Evolutionary conservation across 768 basidiomycete genomes (phyloP), one percentile per base, ranked within the genome.

Genomic region (Calocybe gangraenosa): DNA sequence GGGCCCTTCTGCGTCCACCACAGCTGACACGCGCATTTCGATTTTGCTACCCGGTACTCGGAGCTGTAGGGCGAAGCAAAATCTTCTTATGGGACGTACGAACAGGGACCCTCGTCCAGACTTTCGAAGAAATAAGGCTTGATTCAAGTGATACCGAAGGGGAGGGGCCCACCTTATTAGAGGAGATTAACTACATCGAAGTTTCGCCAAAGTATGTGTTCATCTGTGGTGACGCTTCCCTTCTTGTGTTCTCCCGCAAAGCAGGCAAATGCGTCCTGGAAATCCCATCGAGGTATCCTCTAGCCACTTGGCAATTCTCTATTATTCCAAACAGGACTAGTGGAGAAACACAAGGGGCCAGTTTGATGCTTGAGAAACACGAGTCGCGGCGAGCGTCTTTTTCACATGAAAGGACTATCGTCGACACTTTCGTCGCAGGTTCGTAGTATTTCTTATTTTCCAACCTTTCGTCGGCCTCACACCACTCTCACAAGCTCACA

Each of bases 71-170:
- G 1, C 21, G 49, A 13, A 56, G 63, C 14, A 60, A 59, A 28
- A 79, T 79, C 0, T 85, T 73, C 49, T 46, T 89, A 2, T 88
- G 78, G 74, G 78, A 91, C 52, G 65, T 89, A 18, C 69, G 70
- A 2, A 71, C 75, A 0, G 77, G 74, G 0, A 50, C 61, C 17
- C 51, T 80, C 11, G 57, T 76, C 1, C 75, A 82, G 57, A 70
- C 68, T 5, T 68, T 86, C 25, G 48, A 64, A 3, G 60, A 67
- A 22, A 67, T 69, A 2, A 71, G 76, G 47, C 42, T 37, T 3
- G 37, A 39, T 18, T 38, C 22, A 30, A 31, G 23, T 4, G 28
- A 43, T 8, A 44, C 30, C 17, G 28, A 35, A 17, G 17, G 31
- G 13, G 31, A 33, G 31, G 13, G 25, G 33, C 43, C 42, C 8